Evolutionary conservation across 164 flowering plant genomes (phyloP), one percentile per base, ranked within the genome.

Genomic region (Nelumbo lutea): DNA sequence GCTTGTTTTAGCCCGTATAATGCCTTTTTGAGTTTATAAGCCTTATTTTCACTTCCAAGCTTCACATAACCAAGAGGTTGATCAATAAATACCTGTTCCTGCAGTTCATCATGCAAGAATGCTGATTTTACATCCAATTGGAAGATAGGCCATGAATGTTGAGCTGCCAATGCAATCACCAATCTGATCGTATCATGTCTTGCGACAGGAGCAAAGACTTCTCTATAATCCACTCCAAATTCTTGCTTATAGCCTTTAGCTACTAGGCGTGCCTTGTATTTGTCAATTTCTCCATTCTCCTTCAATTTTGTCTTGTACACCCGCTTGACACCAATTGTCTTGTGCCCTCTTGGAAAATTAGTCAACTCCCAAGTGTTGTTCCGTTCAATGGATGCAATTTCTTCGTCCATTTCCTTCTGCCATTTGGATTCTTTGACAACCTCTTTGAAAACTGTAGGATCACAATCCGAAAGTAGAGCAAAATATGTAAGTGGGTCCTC

Each of bases 271-370:
- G 61, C 8, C 39, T 58, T 58, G 61, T 58, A n/a, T 14, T 58
- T n/a, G 61, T 58, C 39, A n/a, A 53, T 45, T 63, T 63, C 46
- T 3, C 51, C 40, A 9, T 63, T 11, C 43, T 5, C 10, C 2
- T 14, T 63, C 41, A 63, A 10, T 45, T 63, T 63, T 45, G 66
- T 63, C 41, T 63, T 63, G 66, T 45, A 45, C 15, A 47, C 66
- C 13, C 14, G 46, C 43, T 63, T 63, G 3, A 63, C 66, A 63
- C 53, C 66, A 63, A 63, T 63, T 13, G 41, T 40, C 40, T 63
- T 63, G 10, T 43, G 64, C 53, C 61, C 5, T 46, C 6, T 46
- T 46, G 48, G 48, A 46, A 46, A 6, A 1, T 63, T 11, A 3
- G 10, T 42, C 47, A 61, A 43, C 46, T 61, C 50, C 15, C 46